Evolutionary conservation across 257 asterid genomes (phyloP).

Genomic region (Scutellaria baicalensis): DNA sequence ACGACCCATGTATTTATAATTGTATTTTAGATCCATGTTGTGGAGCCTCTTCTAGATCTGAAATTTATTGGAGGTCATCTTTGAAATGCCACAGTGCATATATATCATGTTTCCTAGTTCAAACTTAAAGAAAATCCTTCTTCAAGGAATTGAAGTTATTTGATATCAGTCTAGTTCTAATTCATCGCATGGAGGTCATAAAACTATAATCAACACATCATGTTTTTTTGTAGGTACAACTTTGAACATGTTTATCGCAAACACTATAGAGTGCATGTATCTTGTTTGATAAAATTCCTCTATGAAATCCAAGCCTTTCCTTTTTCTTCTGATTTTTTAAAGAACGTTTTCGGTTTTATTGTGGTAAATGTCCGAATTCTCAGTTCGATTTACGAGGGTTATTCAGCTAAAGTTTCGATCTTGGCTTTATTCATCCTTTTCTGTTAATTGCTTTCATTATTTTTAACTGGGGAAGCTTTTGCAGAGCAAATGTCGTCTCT

Average conservation of each 20-base stretch:
- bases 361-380: background rate
- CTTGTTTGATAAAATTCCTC: background rate
- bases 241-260: too few species aligned
- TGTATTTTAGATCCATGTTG: background rate
- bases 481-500: conserved; percentile 65
- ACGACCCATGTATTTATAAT: background rate
- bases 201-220: background rate
- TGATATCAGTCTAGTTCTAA: background rate
- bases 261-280: background rate
- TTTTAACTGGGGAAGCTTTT: background rate
- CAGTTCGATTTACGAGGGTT: background rate
- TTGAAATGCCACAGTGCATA: background rate
- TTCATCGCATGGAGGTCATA: background rate
- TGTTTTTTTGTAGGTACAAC: too few species aligned
- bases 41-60: background rate
- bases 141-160: background rate
- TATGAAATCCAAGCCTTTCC: background rate
- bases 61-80: background rate
- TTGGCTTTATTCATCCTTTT: background rate
- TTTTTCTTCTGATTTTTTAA: too few species aligned
- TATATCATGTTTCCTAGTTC: background rate
- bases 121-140: background rate
- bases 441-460: background rate
- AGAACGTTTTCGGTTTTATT: background rate
- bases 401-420: background rate